Evolutionary conservation across 495 filamentous ascomycete species (phyloP).

Genomic region (Aspergillus homomorphus): DNA sequence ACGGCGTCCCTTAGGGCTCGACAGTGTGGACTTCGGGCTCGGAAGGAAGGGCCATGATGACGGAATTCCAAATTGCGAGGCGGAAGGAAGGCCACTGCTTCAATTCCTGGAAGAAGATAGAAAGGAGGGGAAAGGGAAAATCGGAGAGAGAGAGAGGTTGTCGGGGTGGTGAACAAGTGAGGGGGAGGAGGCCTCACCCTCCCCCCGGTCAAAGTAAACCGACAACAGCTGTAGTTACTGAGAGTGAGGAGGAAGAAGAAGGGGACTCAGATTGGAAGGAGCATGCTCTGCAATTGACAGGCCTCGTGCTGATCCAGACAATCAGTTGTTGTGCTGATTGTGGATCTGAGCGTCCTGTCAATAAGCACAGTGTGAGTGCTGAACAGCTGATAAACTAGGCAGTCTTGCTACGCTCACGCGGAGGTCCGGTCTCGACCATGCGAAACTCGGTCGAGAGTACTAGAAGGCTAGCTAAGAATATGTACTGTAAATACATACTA

Average conservation of each 20-base stretch:
- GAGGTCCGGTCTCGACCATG: too few relatives aligned
- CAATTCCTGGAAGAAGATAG: not conserved
- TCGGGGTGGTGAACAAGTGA: not conserved
- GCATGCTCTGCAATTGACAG: too few relatives aligned
- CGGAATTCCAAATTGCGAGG: not conserved
- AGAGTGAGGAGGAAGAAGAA: too few relatives aligned
- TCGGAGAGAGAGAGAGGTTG: not conserved
- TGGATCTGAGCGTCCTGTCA: constrained; percentile 6
- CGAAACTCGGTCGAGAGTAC: too few relatives aligned
- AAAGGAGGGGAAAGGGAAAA: not conserved
- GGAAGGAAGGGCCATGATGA: too few relatives aligned
- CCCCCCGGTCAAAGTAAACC: too few relatives aligned
- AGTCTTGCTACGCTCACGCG: too few relatives aligned
- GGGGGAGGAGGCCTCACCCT: not conserved
- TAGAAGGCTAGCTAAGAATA: too few relatives aligned
- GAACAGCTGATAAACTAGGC: too few relatives aligned
- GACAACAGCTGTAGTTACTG: too few relatives aligned
- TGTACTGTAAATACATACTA: too few relatives aligned
- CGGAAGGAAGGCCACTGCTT: not conserved
- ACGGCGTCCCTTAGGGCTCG: not conserved
- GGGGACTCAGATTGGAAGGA: too few relatives aligned
- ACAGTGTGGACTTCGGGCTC: not conserved
- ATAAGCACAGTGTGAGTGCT: not conserved
- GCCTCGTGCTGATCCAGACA: constrained; percentile 1
- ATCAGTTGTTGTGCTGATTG: not conserved